phyloP scores from a whole-genome alignment of 2,329 filamentous ascomycete genomes.

The Tolypocladium inflatum region DNA sequence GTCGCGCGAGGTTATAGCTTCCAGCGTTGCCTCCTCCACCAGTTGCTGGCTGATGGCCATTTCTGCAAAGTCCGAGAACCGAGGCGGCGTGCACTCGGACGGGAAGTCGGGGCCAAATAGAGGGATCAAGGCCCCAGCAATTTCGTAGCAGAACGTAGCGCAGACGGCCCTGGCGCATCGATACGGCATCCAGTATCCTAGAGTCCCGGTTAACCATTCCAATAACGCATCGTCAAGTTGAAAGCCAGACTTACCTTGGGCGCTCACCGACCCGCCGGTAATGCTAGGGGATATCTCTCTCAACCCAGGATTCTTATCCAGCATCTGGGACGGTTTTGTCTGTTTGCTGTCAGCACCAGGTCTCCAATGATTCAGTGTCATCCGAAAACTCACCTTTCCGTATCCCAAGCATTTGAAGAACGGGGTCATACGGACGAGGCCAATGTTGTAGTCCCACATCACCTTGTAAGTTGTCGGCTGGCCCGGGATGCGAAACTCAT shows the following conservation, averaged over 20 bases:
- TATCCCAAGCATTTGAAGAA: slow-evolving; percentile 90
- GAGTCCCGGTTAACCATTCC: not conserved
- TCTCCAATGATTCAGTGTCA: not conserved
- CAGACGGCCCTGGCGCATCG: slow-evolving; percentile 78
- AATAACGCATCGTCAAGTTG: not conserved
- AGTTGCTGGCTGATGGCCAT: slow-evolving; percentile 56
- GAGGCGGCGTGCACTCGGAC: slow-evolving; percentile 54
- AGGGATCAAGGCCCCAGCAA: slow-evolving; percentile 78
- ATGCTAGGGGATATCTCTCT: slow-evolving; percentile 89
- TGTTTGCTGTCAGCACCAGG: slow-evolving; percentile 25
- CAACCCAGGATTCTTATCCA: slow-evolving; percentile 69
- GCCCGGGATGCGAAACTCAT: slow-evolving; percentile 64
- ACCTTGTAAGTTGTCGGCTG: slow-evolving; percentile 61
- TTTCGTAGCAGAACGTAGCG: slow-evolving; percentile 78
- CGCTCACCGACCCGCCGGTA: slow-evolving; percentile 80
- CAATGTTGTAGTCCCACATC: slow-evolving; percentile 97
- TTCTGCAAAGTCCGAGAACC: slow-evolving; percentile 52
- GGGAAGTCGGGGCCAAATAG: slow-evolving; percentile 83
- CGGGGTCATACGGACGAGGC: slow-evolving; percentile 85
- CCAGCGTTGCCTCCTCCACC: slow-evolving; percentile 39
- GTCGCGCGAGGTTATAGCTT: slow-evolving; percentile 22
- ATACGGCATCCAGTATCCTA: slow-evolving; percentile 98
- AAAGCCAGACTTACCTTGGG: slow-evolving; percentile 58
- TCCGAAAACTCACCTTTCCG: slow-evolving; percentile 57
- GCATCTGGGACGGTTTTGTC: slow-evolving; percentile 83